Base-by-base conservation (phyloP, 169 alveolate species). In the Eimeria brunetti region DNA sequence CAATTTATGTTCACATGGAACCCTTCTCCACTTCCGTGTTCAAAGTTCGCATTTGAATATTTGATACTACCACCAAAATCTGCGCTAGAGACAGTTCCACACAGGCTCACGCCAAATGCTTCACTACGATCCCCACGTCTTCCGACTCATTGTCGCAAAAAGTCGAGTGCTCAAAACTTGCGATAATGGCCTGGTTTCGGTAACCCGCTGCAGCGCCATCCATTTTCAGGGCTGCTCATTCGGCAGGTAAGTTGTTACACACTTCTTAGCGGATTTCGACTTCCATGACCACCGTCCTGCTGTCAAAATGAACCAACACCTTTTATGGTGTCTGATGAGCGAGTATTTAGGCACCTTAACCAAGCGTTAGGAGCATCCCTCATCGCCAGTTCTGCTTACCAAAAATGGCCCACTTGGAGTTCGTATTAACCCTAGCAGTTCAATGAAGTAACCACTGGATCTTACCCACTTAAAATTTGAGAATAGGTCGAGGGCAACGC, bases 321-420 rank as follows among this genome's bases (percentile, higher is more conserved):
- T 97, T 97, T 98, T 96, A 97, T 97, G 98, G 98, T 96, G 96
- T 98, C 98, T 97, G 97, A 97, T 98, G 98, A 97, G 98, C 98
- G 98, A 97, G 97, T 96, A 97, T 96, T 98, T 97, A 85, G 98
- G 98, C 99, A 97, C 99, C 98, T 97, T 98, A 98, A 97, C 98
- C 97, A 97, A 97, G 97, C 98, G 98, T 97, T 98, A 97, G 99
- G 99, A 90, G 96, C 98, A 98, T 95, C 98, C 99, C 99, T 97
- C 99, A 97, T 97, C 98, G 99, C 99, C 99, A 98, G 98, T 97
- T 97, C 99, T 97, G 98, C 98, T 98, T 97, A 97, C 98, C 99
- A 97, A 97, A 97, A 98, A 97, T 97, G 98, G 98, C 98, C 99
- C 98, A 98, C 99, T 97, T 97, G 97, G 97, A 97, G 97, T 97